Evolutionary conservation across 2,329 filamentous ascomycete genomes (phyloP).

Genomic region (Alternaria infectoria): DNA sequence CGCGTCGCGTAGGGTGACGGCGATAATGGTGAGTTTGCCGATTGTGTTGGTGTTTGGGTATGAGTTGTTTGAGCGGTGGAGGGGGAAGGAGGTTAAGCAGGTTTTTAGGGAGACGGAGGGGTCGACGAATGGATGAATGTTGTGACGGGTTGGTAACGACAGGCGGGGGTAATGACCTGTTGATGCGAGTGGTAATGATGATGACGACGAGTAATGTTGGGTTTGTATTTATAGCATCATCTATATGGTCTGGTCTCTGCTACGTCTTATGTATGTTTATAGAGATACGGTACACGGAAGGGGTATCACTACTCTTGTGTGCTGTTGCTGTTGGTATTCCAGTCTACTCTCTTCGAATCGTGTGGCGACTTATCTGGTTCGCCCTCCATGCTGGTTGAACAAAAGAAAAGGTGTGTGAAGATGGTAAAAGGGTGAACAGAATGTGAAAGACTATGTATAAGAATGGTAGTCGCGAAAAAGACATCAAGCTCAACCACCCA

Average conservation of each 20-base stretch:
- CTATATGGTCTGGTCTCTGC: not conserved
- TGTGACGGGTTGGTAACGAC: not conserved
- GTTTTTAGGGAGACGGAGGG: not conserved
- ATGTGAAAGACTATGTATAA: not conserved
- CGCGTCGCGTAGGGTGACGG: constrained; percentile 37
- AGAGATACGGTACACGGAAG: not conserved
- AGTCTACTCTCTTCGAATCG: not conserved
- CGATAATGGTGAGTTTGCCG: constrained; percentile 45
- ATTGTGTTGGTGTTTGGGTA: constrained; percentile 42
- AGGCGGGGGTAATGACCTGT: no score
- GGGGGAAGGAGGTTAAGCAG: constrained; percentile 20
- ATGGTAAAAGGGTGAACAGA: not conserved
- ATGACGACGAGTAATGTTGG: not conserved
- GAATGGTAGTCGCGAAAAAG: not conserved
- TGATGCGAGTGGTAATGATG: no score
- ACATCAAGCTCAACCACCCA: not conserved
- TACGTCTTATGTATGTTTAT: not conserved
- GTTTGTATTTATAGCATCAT: not conserved
- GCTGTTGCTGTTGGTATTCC: not conserved
- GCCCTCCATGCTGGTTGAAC: not conserved
- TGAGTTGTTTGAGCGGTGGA: constrained; percentile 39
- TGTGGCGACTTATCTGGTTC: not conserved
- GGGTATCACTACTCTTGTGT: not conserved
- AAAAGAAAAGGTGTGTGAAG: not conserved
- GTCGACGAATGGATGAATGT: not conserved